Evolutionary conservation across 108 stramenopile species (phyloP), one percentile per base, ranked within the genome.

Genomic region (Conticribra weissflogii): DNA sequence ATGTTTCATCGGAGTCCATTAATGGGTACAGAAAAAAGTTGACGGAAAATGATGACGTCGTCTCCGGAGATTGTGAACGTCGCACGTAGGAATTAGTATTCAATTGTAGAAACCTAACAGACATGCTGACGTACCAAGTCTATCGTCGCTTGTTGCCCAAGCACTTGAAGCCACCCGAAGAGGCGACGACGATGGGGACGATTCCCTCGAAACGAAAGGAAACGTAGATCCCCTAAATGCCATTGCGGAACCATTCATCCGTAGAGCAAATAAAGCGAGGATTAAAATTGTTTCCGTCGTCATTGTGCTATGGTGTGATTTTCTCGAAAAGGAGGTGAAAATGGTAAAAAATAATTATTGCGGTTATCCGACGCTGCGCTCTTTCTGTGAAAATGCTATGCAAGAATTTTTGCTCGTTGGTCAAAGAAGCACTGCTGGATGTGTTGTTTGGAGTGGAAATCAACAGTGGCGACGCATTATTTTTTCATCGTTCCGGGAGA

Each of bases 61-160:
- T 41, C 5, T 56, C 22, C 23, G 1, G 0, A 31, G 17, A 22
- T 21, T 25, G 14, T 53, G n/a, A n/a, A n/a, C n/a, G n/a, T n/a
- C n/a, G n/a, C n/a, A 53, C 21, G 23, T 2, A 53, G 24, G 29
- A n/a, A 29, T 30, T 30, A 57, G 56, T 57, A 29, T 31, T 29
- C 9, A 29, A 32, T 30, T 32, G 12, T 57, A 2, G 4, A 8
- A 12, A 2, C 27, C 9, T 12, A 23, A 14, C 17, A 19, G 1
- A 53, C 15, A 53, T 31, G 30, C 24, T 22, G 22, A 50, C 56
- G 67, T 28, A 59, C 58, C 51, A 36, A 59, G 30, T 12, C 73
- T 57, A 52, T 74, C 73, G 58, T 74, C 60, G 58, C 65, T 74
- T 1, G 73, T 74, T 45, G 73, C 73, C 73, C 73, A 74, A 19